Conservation (phyloP, 1,139 yeast genomes). For the Candida sp. region DNA sequence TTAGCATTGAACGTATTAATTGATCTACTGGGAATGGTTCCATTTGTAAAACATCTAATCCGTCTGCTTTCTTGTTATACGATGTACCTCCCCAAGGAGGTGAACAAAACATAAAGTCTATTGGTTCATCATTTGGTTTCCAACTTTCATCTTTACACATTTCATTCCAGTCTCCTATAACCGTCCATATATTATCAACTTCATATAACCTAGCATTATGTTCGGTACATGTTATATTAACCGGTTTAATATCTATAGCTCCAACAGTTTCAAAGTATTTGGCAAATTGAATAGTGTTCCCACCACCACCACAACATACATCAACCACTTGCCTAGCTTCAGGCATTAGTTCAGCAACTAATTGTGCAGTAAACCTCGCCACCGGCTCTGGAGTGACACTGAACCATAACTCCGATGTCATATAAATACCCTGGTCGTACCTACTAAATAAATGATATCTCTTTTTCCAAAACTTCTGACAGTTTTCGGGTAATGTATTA, state of each 20-base stretch:
- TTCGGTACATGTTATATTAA: slow-evolving; percentile 62
- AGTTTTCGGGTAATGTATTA: slow-evolving; percentile 36
- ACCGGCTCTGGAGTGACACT: slow-evolving; percentile 86
- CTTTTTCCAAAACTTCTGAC: slow-evolving; percentile 57
- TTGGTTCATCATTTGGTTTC: slow-evolving; percentile 14
- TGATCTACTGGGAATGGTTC: slow-evolving; percentile 50
- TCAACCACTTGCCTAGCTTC: slow-evolving; percentile 52
- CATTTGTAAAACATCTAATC: slow-evolving; percentile 43
- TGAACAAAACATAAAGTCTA: slow-evolving; percentile 74
- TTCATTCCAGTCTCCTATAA: slow-evolving; percentile 55
- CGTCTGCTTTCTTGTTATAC: slow-evolving; percentile 40
- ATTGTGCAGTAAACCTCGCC: slow-evolving; percentile 62
- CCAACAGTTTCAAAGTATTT: slow-evolving; percentile 51
- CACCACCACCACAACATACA: slow-evolving; percentile 95
- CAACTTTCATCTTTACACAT: slow-evolving; percentile 20
- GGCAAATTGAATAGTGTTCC: slow-evolving; percentile 86
- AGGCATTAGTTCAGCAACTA: slow-evolving; percentile 40
- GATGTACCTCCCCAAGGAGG: slow-evolving; percentile 98
- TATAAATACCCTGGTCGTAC: slow-evolving; percentile 67
- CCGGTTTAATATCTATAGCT: slow-evolving; percentile 64
- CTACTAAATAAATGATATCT: slow-evolving; percentile 56
- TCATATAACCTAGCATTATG: slow-evolving; percentile 75
- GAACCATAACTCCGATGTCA: slow-evolving; percentile 82
- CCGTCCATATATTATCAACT: slow-evolving; percentile 46
- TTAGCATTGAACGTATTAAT: slow-evolving; percentile 39